phyloP scores from a whole-genome alignment of 1,139 yeast genomes.

The Wickerhamiella infanticola region DNA sequence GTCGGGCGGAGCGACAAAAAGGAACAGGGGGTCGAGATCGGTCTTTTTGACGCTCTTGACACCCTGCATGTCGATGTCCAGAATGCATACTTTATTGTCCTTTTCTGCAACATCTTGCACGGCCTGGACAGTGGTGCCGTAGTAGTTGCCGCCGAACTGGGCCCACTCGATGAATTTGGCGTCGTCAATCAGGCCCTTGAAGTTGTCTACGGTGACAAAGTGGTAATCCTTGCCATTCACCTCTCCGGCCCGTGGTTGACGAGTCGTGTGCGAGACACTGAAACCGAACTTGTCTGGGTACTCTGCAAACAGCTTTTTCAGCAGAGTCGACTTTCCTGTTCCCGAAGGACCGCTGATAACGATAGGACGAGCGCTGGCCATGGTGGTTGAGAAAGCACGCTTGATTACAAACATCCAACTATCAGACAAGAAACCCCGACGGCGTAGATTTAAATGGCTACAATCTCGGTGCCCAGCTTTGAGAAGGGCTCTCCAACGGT shows the following conservation, averaged over 20 bases:
- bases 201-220: constrained; percentile 63
- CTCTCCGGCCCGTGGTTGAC: constrained; percentile 87
- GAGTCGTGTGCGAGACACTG: constrained; percentile 85
- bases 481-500: constrained; percentile 24
- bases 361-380: constrained; percentile 46
- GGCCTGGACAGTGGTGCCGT: constrained; percentile 81
- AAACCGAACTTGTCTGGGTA: constrained; percentile 83
- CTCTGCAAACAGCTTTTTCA: constrained; percentile 80
- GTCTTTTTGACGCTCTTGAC: constrained; percentile 80
- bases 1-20: constrained; percentile 88
- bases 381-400: neutral
- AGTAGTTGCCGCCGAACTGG: constrained; percentile 90
- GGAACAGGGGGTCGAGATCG: constrained; percentile 64
- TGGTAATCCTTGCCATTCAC: constrained; percentile 78
- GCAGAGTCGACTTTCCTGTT: constrained; percentile 86
- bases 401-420: neutral
- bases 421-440: neutral
- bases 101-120: constrained; percentile 54
- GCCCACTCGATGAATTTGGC: constrained; percentile 93
- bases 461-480: constrained; percentile 19
- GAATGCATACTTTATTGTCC: constrained; percentile 52
- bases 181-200: constrained; percentile 56
- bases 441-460: neutral
- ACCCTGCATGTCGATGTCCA: constrained; percentile 98
- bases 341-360: constrained; percentile 95